Conservation (phyloP, 768 basidiomycete species). For the Cyclocybe aegerita region DNA sequence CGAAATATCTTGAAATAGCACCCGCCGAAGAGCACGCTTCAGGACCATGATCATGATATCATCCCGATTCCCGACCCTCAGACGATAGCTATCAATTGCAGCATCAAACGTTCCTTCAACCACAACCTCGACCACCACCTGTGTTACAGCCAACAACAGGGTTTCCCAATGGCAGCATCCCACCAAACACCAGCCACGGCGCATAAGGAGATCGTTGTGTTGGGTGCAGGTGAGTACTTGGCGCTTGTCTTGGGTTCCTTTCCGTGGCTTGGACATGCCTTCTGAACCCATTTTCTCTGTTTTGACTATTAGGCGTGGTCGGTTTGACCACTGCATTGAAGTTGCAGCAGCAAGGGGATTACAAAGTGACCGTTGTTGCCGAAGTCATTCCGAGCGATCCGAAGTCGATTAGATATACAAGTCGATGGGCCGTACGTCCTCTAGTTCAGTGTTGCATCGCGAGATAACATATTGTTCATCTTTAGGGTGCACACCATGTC, state of each 20-base stretch:
- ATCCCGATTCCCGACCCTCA: no score
- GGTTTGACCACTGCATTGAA: conserved; percentile 76
- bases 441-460: not conserved
- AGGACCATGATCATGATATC: not conserved
- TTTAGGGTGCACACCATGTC: conserved; percentile 80
- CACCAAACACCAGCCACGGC: not conserved
- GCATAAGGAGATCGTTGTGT: conserved; percentile 31
- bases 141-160: no score
- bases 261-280: not conserved
- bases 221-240: conserved; percentile 36
- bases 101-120: no score
- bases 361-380: conserved; percentile 68
- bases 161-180: not conserved
- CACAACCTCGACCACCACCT: no score
- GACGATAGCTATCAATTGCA: no score
- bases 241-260: conserved; percentile 4
- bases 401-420: conserved; percentile 74
- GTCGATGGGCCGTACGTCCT: conserved; percentile 73
- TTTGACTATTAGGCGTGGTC: conserved; percentile 57
- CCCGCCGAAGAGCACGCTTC: not conserved
- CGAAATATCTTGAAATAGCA: no score
- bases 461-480: not conserved
- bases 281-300: not conserved
- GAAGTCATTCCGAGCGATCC: conserved; percentile 73
- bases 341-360: conserved; percentile 61